A percentile compares a stretch with the other conserved stretches of the same genome.
Conservation (phyloP, 129 eudicot genomes). For the Scalesia atractyloides region DNA sequence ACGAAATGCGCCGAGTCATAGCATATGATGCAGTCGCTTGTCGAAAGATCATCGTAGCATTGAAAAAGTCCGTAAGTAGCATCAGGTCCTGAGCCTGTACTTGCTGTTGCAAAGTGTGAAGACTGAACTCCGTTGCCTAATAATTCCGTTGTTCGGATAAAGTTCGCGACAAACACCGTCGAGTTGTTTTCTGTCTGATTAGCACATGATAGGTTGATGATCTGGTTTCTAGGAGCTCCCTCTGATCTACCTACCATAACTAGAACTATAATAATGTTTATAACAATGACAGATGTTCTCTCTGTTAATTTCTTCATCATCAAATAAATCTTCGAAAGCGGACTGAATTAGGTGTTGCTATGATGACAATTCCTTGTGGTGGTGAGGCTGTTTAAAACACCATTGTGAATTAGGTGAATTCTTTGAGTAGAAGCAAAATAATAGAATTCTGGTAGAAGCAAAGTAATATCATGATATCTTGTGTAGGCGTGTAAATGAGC, state of each 20-base stretch:
- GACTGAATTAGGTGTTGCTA: conserved; percentile 1
- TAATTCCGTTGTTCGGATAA: conserved; percentile 52
- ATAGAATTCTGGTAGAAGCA: background rate
- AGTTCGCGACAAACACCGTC: conserved; percentile 39
- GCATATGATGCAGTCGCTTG: conserved; percentile 67
- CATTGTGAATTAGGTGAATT: conserved; percentile 24
- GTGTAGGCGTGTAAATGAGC: too few species aligned
- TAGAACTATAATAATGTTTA: conserved; percentile 26
- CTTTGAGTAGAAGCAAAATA: conserved; percentile 26
- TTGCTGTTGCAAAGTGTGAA: conserved; percentile 51
- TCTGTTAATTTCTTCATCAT: conserved; percentile 28
- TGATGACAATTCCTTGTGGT: conserved; percentile 1
- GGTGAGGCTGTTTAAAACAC: conserved; percentile 31
- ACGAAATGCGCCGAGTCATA: conserved; percentile 63
- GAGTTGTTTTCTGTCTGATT: conserved; percentile 42
- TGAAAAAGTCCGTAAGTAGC: conserved; percentile 55
- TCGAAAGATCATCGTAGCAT: conserved; percentile 76
- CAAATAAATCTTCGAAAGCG: background rate
- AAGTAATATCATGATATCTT: background rate
- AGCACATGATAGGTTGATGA: conserved; percentile 37
- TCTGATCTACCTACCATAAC: conserved; percentile 38
- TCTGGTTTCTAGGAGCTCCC: conserved; percentile 62
- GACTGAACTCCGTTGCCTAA: conserved; percentile 47
- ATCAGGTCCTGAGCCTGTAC: conserved; percentile 53
- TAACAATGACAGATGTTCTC: conserved; percentile 13